These are phyloP conservation scores for Thyridium curvatum DNA, from an alignment of 2,329 filamentous ascomycete species.

Conservation along the genomic window DNA sequence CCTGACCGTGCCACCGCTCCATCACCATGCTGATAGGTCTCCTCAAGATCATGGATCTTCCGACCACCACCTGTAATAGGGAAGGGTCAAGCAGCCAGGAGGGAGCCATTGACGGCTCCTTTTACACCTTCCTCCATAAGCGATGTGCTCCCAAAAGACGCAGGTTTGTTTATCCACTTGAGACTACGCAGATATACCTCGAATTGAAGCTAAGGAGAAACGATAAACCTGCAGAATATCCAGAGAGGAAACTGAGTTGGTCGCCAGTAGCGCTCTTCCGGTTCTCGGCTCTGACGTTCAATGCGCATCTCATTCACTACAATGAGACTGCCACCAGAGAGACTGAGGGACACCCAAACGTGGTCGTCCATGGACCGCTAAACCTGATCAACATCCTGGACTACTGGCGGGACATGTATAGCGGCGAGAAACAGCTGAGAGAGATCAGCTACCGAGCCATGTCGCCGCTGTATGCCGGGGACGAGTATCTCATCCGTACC, in stretches of 20 bases:
- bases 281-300: conserved; percentile 80
- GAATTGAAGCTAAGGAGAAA: too few relatives aligned
- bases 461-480: conserved; percentile 63
- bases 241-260: conserved; percentile 28
- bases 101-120: not conserved
- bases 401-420: conserved; percentile 48
- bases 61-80: conserved; percentile 26
- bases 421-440: conserved; percentile 19
- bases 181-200: too few relatives aligned
- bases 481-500: conserved; percentile 56
- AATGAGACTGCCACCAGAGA: conserved; percentile 58
- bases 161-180: conserved; percentile 9
- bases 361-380: conserved; percentile 77
- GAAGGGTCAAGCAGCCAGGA: not conserved
- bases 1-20: too few relatives aligned
- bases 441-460: conserved; percentile 61
- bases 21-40: not conserved
- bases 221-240: too few relatives aligned
- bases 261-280: conserved; percentile 59
- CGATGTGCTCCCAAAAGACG: conserved; percentile 11
- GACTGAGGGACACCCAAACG: conserved; percentile 62
- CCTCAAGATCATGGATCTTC: conserved; percentile 34
- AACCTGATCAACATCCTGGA: conserved; percentile 68
- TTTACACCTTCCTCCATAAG: conserved; percentile 15
- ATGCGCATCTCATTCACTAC: conserved; percentile 81